These are phyloP conservation scores for Anacardium occidentale DNA, from an alignment of 345 rosid genomes.

Conservation along the genomic window DNA sequence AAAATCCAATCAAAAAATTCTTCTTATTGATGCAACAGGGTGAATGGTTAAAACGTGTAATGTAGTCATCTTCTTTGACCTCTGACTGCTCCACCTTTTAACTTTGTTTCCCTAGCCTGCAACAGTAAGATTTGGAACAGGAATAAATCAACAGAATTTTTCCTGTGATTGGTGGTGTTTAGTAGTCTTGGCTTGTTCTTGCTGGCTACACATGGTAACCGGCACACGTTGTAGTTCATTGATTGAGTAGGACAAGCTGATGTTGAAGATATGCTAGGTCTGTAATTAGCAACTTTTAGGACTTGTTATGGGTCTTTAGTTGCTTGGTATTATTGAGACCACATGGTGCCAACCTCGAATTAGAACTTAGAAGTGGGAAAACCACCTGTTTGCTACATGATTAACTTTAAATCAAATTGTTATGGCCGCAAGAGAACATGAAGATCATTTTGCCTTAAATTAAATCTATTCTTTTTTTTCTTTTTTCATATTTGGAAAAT, in stretches of 20 bases:
- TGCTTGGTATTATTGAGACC: not conserved
- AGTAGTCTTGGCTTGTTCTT: not conserved
- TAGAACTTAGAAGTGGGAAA: slow-evolving; percentile 9
- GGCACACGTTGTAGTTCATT: slow-evolving; percentile 13
- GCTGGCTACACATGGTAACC: not conserved
- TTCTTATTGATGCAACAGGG: not conserved
- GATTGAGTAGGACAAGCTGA: slow-evolving; percentile 5
- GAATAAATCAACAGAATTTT: not conserved
- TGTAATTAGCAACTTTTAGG: not conserved
- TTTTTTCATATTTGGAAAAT: too few relatives aligned
- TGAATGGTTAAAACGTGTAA: not conserved
- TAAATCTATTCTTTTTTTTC: too few relatives aligned
- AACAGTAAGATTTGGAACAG: not conserved
- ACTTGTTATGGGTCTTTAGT: not conserved
- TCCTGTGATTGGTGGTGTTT: not conserved
- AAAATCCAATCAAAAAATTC: not conserved
- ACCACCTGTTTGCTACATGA: slow-evolving; percentile 17
- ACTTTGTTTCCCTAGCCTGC: not conserved
- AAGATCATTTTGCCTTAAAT: too few relatives aligned
- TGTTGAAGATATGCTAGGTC: slow-evolving; percentile 2
- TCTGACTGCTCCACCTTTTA: not conserved
- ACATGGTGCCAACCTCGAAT: slow-evolving; percentile 15
- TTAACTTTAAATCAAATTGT: not conserved
- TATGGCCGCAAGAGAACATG: too few relatives aligned
- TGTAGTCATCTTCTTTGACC: slow-evolving; percentile 4